Evolutionary conservation across 2,329 filamentous ascomycete genomes (phyloP).

Genomic region (Purpureocillium takamizusanense): DNA sequence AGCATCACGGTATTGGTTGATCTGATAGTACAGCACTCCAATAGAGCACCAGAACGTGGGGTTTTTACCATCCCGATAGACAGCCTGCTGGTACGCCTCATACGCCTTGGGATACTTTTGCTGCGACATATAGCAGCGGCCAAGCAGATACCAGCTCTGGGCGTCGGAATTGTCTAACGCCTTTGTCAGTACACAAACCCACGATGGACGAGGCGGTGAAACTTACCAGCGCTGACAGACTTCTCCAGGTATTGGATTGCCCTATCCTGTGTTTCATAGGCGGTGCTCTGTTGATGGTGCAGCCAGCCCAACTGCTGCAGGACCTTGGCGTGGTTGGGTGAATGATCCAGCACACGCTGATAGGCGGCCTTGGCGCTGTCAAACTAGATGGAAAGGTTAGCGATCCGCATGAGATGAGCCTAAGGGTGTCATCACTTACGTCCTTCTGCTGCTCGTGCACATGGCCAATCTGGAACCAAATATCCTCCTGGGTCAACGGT

Average conservation of each 20-base stretch:
- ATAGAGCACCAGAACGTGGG: constrained; percentile 99
- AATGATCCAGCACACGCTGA: constrained; percentile 82
- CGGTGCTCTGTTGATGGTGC: constrained; percentile 90
- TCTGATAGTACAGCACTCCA: constrained; percentile 97
- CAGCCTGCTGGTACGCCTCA: constrained; percentile 96
- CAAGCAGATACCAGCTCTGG: constrained; percentile 97
- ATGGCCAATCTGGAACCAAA: constrained; percentile 99
- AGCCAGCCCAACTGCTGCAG: constrained; percentile 96
- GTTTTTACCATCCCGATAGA: constrained; percentile 94
- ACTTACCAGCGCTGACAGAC: constrained; percentile 80
- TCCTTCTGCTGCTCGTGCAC: constrained; percentile 99
- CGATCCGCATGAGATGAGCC: constrained; percentile 13
- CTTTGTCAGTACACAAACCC: constrained; percentile 15
- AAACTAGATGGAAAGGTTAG: constrained; percentile 53
- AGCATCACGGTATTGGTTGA: constrained; percentile 97
- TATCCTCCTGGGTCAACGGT: constrained; percentile 92
- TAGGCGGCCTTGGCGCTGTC: constrained; percentile 90
- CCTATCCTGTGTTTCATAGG: constrained; percentile 85
- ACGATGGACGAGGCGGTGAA: too few species aligned
- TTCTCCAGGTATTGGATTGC: constrained; percentile 97
- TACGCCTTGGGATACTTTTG: constrained; percentile 98
- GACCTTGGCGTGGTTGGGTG: constrained; percentile 95
- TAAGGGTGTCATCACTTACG: constrained; percentile 47
- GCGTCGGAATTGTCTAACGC: constrained; percentile 78
- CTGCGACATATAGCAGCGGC: constrained; percentile 98